Conservation (phyloP, 2,329 filamentous ascomycete species). For the Aspergillus ibericus region DNA sequence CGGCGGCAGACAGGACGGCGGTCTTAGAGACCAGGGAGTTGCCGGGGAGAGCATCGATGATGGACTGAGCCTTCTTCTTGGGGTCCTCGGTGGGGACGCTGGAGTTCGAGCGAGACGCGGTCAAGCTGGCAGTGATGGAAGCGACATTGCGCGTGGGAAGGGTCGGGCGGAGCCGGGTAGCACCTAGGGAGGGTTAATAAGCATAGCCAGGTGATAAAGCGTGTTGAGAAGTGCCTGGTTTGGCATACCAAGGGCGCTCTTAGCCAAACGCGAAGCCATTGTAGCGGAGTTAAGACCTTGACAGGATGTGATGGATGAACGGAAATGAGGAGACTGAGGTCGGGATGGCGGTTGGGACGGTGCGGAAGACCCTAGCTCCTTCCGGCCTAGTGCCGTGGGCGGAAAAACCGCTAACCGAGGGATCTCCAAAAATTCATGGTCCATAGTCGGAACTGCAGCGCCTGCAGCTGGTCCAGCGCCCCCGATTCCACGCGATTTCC, state of each 20-base stretch:
- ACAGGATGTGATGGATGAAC: constrained; percentile 41
- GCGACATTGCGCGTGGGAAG: constrained; percentile 73
- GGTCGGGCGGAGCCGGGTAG: constrained; percentile 83
- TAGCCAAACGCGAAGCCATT: constrained; percentile 98
- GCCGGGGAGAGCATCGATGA: constrained; percentile 89
- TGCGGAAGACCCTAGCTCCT: constrained; percentile 37
- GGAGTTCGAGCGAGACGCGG: constrained; percentile 69
- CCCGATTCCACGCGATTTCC: not conserved
- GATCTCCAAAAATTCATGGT: constrained; percentile 29
- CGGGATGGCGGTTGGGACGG: constrained; percentile 40
- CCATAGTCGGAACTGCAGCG: constrained; percentile 5
- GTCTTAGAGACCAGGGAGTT: constrained; percentile 93
- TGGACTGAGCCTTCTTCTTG: constrained; percentile 94
- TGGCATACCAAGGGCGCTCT: constrained; percentile 86
- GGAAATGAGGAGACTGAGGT: constrained; percentile 43
- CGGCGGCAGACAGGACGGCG: constrained; percentile 89
- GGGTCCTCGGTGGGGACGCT: constrained; percentile 83
- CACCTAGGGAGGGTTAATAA: constrained; percentile 62
- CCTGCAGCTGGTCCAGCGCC: not conserved
- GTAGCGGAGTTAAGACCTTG: constrained; percentile 63
- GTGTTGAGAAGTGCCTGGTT: constrained; percentile 24
- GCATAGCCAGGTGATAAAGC: constrained; percentile 19
- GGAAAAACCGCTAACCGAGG: constrained; percentile 37
- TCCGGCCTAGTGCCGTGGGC: constrained; percentile 26
- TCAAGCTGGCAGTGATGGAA: constrained; percentile 68